These are phyloP conservation scores for Prototheca wickerhamii DNA, from an alignment of 163 green algal species.

Conservation along the genomic window DNA sequence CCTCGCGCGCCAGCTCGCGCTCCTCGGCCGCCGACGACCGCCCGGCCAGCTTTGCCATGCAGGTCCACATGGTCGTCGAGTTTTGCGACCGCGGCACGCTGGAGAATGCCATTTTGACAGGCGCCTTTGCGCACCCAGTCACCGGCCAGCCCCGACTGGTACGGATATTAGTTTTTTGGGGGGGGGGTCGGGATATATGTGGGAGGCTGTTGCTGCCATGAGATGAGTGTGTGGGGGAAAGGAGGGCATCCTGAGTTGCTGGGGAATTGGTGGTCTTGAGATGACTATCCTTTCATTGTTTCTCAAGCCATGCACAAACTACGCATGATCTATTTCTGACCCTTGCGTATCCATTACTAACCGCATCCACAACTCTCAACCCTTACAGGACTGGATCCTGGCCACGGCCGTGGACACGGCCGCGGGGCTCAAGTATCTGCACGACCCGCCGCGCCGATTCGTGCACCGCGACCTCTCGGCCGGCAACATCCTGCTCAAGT, in stretches of 20 bases:
- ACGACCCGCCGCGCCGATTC: conserved; percentile 27
- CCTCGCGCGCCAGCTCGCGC: too few relatives aligned
- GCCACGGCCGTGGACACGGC: conserved; percentile 15
- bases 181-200: background rate
- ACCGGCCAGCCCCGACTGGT: background rate
- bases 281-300: too few relatives aligned
- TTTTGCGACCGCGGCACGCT: conserved; percentile 31
- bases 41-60: background rate
- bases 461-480: conserved; percentile 30
- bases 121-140: conserved; percentile 2
- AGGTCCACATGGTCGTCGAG: conserved; percentile 25
- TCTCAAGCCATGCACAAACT: too few relatives aligned
- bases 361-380: too few relatives aligned
- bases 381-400: conserved; percentile 6
- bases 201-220: background rate
- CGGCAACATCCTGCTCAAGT: conserved; percentile 23
- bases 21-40: background rate
- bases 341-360: too few relatives aligned
- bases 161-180: background rate
- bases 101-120: conserved; percentile 2
- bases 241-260: too few relatives aligned
- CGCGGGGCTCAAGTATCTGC: conserved; percentile 18
- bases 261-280: too few relatives aligned
- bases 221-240: too few relatives aligned
- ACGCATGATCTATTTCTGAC: too few relatives aligned